Conservation (phyloP, 345 rosid species). For the Hibiscus mutabilis region DNA sequence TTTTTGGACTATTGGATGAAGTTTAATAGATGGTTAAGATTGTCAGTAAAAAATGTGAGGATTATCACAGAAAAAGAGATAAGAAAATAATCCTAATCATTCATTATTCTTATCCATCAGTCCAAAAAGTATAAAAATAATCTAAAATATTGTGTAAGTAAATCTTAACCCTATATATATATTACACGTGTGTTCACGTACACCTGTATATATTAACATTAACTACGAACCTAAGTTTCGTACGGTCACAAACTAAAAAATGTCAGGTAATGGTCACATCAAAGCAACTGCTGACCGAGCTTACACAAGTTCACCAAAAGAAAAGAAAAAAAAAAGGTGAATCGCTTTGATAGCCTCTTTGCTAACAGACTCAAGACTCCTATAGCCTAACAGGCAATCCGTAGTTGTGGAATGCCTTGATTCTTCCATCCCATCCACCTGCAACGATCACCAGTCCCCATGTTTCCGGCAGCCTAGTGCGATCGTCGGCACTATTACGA, state of each 20-base stretch:
- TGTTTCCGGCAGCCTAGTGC: conserved; percentile 26
- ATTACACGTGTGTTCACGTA: too few species aligned
- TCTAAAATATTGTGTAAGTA: too few species aligned
- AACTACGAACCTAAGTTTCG: neutral
- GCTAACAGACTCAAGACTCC: neutral
- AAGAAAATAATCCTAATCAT: too few species aligned
- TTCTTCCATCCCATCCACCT: conserved; percentile 64
- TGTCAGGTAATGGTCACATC: neutral
- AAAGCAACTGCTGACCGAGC: neutral
- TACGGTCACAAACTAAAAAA: neutral
- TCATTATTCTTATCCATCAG: too few species aligned
- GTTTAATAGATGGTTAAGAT: too few species aligned
- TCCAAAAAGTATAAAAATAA: too few species aligned
- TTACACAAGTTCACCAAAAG: neutral
- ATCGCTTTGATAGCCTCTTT: neutral
- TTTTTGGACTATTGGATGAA: too few species aligned
- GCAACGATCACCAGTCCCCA: conserved; percentile 83
- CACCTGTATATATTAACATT: neutral
- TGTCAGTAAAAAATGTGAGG: too few species aligned
- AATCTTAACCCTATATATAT: too few species aligned
- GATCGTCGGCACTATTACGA: neutral
- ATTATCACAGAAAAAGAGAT: too few species aligned
- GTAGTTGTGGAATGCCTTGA: conserved; percentile 67
- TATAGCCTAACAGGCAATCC: conserved; percentile 50
- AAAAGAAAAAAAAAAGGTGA: neutral